Evolutionary conservation across 2,329 filamentous ascomycete species (phyloP).

Genomic region (Sporothrix luriei): DNA sequence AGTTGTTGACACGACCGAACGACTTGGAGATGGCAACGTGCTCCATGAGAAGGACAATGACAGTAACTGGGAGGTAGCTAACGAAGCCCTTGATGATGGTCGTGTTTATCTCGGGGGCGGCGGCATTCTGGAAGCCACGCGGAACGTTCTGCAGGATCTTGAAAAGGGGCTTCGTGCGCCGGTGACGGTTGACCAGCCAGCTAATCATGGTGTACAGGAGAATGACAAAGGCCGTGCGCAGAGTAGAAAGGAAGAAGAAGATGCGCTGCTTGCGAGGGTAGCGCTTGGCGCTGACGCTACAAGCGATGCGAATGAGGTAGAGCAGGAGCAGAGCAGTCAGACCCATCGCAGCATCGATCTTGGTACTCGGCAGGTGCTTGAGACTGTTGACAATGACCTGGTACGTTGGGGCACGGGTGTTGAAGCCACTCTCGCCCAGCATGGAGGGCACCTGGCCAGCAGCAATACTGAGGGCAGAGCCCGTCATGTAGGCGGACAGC

Average conservation of each 20-base stretch:
- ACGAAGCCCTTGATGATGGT: slow-evolving; percentile 69
- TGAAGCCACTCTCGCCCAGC: slow-evolving; percentile 74
- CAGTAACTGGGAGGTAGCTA: slow-evolving; percentile 74
- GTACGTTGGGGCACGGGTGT: slow-evolving; percentile 71
- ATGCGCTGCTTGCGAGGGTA: slow-evolving; percentile 69
- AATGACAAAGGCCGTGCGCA: slow-evolving; percentile 90
- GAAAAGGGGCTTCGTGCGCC: slow-evolving; percentile 65
- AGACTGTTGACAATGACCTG: slow-evolving; percentile 80
- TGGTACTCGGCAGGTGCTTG: slow-evolving; percentile 66
- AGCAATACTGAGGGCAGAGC: slow-evolving; percentile 86
- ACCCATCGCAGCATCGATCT: slow-evolving; percentile 83
- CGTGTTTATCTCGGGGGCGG: slow-evolving; percentile 67
- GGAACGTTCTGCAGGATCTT: slow-evolving; percentile 76
- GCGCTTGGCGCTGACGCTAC: slow-evolving; percentile 67
- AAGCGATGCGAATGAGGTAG: slow-evolving; percentile 70
- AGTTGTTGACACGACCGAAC: slow-evolving; percentile 97
- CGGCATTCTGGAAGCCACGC: slow-evolving; percentile 80
- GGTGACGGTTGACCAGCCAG: slow-evolving; percentile 76
- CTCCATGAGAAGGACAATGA: slow-evolving; percentile 93
- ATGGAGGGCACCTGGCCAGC: slow-evolving; percentile 79
- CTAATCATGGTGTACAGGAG: slow-evolving; percentile 89
- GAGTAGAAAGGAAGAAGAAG: slow-evolving; percentile 87
- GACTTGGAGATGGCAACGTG: slow-evolving; percentile 98
- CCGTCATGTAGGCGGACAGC: slow-evolving; percentile 95
- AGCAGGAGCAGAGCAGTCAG: slow-evolving; percentile 78